Evolutionary conservation across 495 filamentous ascomycete genomes (phyloP), one percentile per base, ranked within the genome.

Genomic region (Pyrenula massariospora): DNA sequence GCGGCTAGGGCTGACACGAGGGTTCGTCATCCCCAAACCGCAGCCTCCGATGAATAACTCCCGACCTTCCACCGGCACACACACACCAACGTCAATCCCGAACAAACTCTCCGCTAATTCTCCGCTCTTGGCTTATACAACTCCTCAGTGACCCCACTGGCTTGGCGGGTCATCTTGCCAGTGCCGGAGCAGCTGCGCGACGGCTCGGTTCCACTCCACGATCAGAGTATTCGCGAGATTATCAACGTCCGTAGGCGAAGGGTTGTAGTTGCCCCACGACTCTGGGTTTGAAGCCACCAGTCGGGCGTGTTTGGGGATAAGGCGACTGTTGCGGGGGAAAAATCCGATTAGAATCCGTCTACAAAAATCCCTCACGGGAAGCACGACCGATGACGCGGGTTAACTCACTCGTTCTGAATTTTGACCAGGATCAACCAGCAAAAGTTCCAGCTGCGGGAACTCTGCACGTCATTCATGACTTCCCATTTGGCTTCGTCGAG

Each of bases 371-470:
- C n/a, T n/a, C 2, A 54, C 52, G 11, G 25, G 50, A 31, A 54
- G 31, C 31, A 15, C 31, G 31, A 42, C 31, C 15, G 31, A 15
- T 8, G 5, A n/a, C n/a, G n/a, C n/a, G n/a, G n/a, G n/a, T n/a
- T n/a, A n/a, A 77, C 84, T 68, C 68, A 87, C 84, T 85, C 79
- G 56, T 79, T 80, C 48, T 77, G 71, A 25, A 89, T 80, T 59
- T 87, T 88, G 12, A 66, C 70, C n/a, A 91, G 70, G 24, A 86
- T 80, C 36, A 89, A 70, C 86, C 87, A 90, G 48, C 82, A 87
- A 64, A 84, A 77, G 60, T 90, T 91, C 85, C 87, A 90, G 63
- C 84, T 88, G 12, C 83, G 72, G 59, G 78, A 80, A 56, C 82
- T 83, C 8, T 79, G 68, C 0, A 83, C 82, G 58, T 89, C 87